phyloP scores from a whole-genome alignment of 2,329 filamentous ascomycete genomes.

The Emmonsia crescens region DNA sequence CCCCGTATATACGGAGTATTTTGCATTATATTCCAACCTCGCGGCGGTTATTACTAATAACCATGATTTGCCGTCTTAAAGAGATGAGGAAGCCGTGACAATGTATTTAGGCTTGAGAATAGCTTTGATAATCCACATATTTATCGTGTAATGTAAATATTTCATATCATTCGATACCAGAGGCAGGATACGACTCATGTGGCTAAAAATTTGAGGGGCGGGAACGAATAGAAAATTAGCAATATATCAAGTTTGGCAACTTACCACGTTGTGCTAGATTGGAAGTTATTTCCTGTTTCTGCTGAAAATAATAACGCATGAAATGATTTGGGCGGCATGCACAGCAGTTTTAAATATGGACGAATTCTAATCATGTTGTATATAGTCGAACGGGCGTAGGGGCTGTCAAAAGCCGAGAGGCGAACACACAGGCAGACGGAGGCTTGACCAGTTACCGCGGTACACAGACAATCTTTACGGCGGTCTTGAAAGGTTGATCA shows the following conservation, averaged over 20 bases:
- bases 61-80: neutral
- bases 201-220: neutral
- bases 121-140: neutral
- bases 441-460: neutral
- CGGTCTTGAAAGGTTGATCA: neutral
- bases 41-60: neutral
- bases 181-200: neutral
- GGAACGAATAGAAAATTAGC: neutral
- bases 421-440: neutral
- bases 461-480: conserved; percentile 2
- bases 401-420: neutral
- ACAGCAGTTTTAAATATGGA: neutral
- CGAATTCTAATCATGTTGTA: neutral
- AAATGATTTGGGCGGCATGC: neutral
- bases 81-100: neutral
- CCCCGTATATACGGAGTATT: neutral
- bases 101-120: neutral
- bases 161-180: neutral
- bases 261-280: neutral
- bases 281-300: neutral
- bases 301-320: neutral
- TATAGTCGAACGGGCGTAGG: neutral
- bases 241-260: neutral
- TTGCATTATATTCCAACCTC: neutral
- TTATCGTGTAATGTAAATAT: neutral